Conservation (phyloP, 2,329 filamentous ascomycete genomes). For the Sporothrix variecibatus region DNA sequence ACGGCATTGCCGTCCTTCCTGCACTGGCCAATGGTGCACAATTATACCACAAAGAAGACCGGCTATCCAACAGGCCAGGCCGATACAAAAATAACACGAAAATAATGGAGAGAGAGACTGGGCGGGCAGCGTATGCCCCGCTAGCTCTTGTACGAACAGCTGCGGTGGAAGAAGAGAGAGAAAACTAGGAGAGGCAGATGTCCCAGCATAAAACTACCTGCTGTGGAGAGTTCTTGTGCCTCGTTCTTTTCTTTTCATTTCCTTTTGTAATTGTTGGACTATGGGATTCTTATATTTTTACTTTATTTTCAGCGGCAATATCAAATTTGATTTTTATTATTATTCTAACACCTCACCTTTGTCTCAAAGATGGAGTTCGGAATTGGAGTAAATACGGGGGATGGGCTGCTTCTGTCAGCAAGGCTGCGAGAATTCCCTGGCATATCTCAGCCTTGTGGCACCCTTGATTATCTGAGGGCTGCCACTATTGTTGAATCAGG, state of each 20-base stretch:
- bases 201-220: not conserved
- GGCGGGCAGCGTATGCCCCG: not conserved
- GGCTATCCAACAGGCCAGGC: not conserved
- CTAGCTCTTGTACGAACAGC: constrained; percentile 5
- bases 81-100: not conserved
- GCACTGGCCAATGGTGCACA: not conserved
- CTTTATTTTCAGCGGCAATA: constrained; percentile 8
- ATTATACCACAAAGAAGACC: not conserved
- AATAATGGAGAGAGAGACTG: not conserved
- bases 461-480: not conserved
- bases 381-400: not conserved
- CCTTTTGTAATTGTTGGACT: not conserved
- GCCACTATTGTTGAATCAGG: not conserved
- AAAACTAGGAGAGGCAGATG: not conserved
- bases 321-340: not conserved
- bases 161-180: not conserved
- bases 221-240: not conserved
- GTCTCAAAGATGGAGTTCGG: not conserved
- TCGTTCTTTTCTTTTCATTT: not conserved
- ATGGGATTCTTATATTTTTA: not conserved
- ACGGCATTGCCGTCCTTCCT: not conserved
- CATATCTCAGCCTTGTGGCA: not conserved
- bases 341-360: not conserved
- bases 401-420: not conserved
- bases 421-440: not conserved